Evolutionary conservation across 2,329 filamentous ascomycete genomes (phyloP).

Genomic region (Trichoderma semiorbis): DNA sequence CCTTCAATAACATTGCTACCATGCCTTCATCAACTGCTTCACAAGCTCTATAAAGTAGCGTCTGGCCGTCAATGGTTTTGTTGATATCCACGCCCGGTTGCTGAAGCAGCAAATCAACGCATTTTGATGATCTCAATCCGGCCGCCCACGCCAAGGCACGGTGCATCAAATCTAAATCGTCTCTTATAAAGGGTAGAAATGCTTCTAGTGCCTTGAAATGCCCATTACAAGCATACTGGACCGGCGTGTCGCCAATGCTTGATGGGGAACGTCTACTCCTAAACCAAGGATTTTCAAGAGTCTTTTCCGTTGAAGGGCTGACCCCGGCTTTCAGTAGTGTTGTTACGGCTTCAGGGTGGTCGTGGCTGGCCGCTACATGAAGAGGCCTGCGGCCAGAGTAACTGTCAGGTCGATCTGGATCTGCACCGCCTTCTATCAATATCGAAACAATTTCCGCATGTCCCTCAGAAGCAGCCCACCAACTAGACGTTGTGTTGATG

Average conservation of each 20-base stretch:
- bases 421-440: slow-evolving; percentile 27
- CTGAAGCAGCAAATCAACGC: slow-evolving; percentile 30
- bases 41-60: slow-evolving; percentile 25
- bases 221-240: slow-evolving; percentile 32
- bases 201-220: slow-evolving; percentile 27
- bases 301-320: slow-evolving; percentile 30
- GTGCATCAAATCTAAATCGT: slow-evolving; percentile 23
- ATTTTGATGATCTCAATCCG: slow-evolving; percentile 14
- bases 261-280: slow-evolving; percentile 15
- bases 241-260: slow-evolving; percentile 26
- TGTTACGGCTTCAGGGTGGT: slow-evolving; percentile 28
- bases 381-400: slow-evolving; percentile 32
- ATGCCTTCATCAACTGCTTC: slow-evolving; percentile 13
- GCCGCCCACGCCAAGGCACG: slow-evolving; percentile 30
- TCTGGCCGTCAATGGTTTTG: slow-evolving; percentile 21
- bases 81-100: slow-evolving; percentile 34
- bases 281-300: slow-evolving; percentile 10
- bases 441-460: slow-evolving; percentile 21
- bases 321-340: slow-evolving; percentile 36
- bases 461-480: slow-evolving; percentile 27
- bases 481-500: neutral
- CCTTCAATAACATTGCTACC: slow-evolving; percentile 27
- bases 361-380: slow-evolving; percentile 33
- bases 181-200: slow-evolving; percentile 28
- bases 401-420: slow-evolving; percentile 23